These are phyloP conservation scores for Lomentospora prolificans DNA, from an alignment of 2,329 filamentous ascomycete species.

Conservation along the genomic window DNA sequence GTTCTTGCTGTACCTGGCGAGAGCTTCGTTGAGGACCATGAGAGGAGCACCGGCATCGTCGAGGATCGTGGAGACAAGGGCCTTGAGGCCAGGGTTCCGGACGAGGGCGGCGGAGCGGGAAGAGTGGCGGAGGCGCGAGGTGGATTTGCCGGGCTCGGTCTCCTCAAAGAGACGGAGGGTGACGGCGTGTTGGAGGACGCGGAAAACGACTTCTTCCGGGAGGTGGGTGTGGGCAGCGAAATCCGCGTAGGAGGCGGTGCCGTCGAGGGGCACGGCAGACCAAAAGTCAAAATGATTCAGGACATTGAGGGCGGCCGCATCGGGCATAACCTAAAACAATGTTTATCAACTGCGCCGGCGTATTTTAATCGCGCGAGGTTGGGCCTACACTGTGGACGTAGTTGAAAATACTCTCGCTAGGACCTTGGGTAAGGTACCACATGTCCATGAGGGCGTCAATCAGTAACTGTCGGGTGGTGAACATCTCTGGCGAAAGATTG, in stretches of 20 bases:
- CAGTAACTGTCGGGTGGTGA: conserved; percentile 32
- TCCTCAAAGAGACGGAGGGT: conserved; percentile 47
- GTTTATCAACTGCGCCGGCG: not conserved
- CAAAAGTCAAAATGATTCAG: conserved; percentile 44
- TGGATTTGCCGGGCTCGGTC: conserved; percentile 36
- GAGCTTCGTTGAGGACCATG: conserved; percentile 33
- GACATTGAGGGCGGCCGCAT: conserved; percentile 33
- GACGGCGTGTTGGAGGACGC: conserved; percentile 46
- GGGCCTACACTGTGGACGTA: conserved; percentile 29
- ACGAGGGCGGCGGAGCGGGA: conserved; percentile 41
- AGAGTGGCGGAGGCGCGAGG: conserved; percentile 31
- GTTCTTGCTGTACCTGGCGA: conserved; percentile 35
- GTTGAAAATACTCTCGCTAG: conserved; percentile 39
- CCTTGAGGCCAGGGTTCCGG: conserved; percentile 35
- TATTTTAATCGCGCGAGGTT: too few species aligned
- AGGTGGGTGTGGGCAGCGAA: conserved; percentile 28
- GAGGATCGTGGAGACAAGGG: conserved; percentile 45
- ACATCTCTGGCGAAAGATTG: conserved; percentile 30
- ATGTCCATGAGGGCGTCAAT: conserved; percentile 35
- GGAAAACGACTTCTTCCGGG: conserved; percentile 38
- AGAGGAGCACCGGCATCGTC: conserved; percentile 44
- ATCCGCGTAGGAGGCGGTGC: conserved; percentile 30
- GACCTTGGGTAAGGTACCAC: conserved; percentile 34
- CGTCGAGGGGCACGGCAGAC: conserved; percentile 36
- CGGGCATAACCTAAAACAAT: conserved; percentile 27